Percentiles rank a stretch among this genome's conserved stretches.
phyloP scores from a whole-genome alignment of 129 eudicot species.

The Chrysanthemum lavandulifolium region DNA sequence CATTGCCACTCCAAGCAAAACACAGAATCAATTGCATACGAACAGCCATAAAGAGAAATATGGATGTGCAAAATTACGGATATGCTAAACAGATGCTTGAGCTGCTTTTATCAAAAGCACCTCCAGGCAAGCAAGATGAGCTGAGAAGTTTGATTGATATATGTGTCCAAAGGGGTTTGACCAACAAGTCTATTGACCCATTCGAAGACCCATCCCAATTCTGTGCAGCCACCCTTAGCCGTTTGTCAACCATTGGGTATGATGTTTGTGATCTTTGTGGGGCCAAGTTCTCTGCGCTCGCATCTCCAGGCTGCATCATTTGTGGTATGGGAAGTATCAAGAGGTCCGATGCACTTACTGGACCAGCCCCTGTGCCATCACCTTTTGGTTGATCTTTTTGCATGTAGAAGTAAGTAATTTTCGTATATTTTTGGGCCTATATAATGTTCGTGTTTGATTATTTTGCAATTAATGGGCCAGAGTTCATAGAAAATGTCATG shows the following conservation, averaged over 20 bases:
- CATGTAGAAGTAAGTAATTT: neutral
- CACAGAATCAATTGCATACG: slow-evolving; percentile 92
- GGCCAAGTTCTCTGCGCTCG: slow-evolving; percentile 91
- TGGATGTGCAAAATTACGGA: slow-evolving; percentile 95
- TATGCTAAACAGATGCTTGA: slow-evolving; percentile 95
- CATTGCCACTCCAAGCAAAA: slow-evolving; percentile 93
- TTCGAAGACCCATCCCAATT: slow-evolving; percentile 96
- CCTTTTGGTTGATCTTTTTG: slow-evolving; percentile 77
- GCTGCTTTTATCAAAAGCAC: slow-evolving; percentile 86
- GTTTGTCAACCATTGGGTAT: slow-evolving; percentile 90
- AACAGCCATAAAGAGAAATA: slow-evolving; percentile 89
- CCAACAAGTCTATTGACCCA: slow-evolving; percentile 94
- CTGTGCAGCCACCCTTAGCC: slow-evolving; percentile 98
- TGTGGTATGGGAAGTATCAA: slow-evolving; percentile 99
- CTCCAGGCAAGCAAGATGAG: slow-evolving; percentile 92
- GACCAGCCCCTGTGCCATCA: slow-evolving; percentile 87
- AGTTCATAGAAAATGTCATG: slow-evolving; percentile 9
- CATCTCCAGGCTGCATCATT: slow-evolving; percentile 91
- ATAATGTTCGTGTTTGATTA: neutral
- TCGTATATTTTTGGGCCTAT: slow-evolving; percentile 17
- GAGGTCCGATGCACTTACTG: slow-evolving; percentile 88
- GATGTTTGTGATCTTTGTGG: slow-evolving; percentile 98
- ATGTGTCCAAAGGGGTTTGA: slow-evolving; percentile 86
- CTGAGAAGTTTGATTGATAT: slow-evolving; percentile 84
- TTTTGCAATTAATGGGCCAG: neutral